phyloP scores from a whole-genome alignment of 805 yeast species.

The Metschnikowia arizonensis region DNA sequence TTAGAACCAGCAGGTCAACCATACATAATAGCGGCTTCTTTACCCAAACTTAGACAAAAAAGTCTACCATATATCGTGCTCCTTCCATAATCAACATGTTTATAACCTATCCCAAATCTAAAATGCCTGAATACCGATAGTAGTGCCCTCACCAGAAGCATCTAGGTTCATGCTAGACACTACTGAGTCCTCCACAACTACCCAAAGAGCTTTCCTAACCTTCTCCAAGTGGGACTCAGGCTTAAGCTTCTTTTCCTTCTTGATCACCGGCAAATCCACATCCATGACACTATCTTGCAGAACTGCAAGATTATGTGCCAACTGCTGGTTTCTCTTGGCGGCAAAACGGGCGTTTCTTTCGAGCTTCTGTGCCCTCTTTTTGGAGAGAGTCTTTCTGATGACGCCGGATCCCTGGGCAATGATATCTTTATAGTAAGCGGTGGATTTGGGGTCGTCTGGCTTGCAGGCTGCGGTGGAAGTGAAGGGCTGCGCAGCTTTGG shows the following conservation, averaged over 20 bases:
- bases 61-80: too few relatives aligned
- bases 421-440: conserved; percentile 43
- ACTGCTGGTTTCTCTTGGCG: conserved; percentile 48
- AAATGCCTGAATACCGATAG: conserved; percentile 71
- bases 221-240: conserved; percentile 35
- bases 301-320: conserved; percentile 47
- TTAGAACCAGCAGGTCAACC: too few relatives aligned
- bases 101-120: conserved; percentile 21
- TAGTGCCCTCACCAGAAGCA: conserved; percentile 69
- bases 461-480: conserved; percentile 40
- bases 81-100: too few relatives aligned
- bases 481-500: conserved; percentile 37
- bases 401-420: conserved; percentile 26
- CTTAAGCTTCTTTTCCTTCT: conserved; percentile 20
- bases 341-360: conserved; percentile 75
- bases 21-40: too few relatives aligned
- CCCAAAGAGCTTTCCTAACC: conserved; percentile 67
- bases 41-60: too few relatives aligned
- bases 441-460: conserved; percentile 34
- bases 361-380: conserved; percentile 72
- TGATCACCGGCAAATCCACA: conserved; percentile 28
- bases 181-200: conserved; percentile 58
- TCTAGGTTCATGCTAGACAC: conserved; percentile 42
- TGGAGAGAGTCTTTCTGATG: conserved; percentile 64
- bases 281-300: conserved; percentile 44